phyloP scores from a whole-genome alignment of 2,329 filamentous ascomycete genomes.

The Cercospora brassicicola region DNA sequence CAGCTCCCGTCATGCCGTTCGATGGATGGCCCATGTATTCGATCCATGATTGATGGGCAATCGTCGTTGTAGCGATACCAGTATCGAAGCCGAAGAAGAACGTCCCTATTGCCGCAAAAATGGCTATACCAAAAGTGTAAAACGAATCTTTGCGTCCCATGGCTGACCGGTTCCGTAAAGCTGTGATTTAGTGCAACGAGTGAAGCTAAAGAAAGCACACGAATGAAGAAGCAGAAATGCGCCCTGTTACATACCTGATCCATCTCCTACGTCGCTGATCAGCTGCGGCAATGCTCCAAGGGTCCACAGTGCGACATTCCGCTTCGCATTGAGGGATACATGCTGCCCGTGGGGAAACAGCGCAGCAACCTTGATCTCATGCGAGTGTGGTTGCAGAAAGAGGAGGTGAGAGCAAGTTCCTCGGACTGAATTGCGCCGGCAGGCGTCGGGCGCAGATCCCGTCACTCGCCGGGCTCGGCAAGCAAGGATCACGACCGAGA shows the following conservation, averaged over 20 bases:
- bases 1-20: slow-evolving; percentile 56
- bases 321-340: slow-evolving; percentile 11
- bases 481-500: neutral
- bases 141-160: slow-evolving; percentile 27
- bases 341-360: slow-evolving; percentile 4
- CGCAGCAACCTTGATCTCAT: neutral
- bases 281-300: neutral
- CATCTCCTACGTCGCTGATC: neutral
- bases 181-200: neutral
- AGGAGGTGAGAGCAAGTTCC: neutral
- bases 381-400: neutral
- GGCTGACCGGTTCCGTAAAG: neutral
- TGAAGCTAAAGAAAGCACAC: neutral
- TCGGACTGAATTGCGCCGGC: neutral
- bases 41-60: slow-evolving; percentile 61
- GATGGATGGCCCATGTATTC: slow-evolving; percentile 60
- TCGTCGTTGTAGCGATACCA: slow-evolving; percentile 62
- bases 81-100: slow-evolving; percentile 63
- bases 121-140: slow-evolving; percentile 54
- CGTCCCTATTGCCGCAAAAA: slow-evolving; percentile 61
- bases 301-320: slow-evolving; percentile 6
- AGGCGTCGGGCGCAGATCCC: neutral
- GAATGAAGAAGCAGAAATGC: neutral
- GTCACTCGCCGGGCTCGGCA: slow-evolving; percentile 2
- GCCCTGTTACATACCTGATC: neutral